Base-by-base conservation (phyloP, 179 eudicot species). In the Drosera spatulata region DNA sequence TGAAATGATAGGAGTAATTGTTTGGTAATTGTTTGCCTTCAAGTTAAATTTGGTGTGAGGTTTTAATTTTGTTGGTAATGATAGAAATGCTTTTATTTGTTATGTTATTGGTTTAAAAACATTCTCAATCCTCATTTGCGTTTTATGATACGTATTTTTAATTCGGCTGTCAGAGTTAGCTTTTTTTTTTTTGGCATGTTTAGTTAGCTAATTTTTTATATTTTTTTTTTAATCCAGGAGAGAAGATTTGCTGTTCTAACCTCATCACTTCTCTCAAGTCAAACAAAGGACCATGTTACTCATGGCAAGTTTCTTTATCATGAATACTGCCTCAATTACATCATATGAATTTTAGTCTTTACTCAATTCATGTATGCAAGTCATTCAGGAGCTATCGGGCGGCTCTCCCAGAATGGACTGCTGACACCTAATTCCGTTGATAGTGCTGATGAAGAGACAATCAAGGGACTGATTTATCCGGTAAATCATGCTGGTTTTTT, bases 241-340 rank as follows among this genome's bases (percentile, higher is more conserved):
- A 82, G 91, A 75, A 78, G 96, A 76, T 91, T 85, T 76, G 91
- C 95, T 38, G 83, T 88, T 63, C 65, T 91, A 59, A 70, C 68
- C 56, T 78, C 85, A 42, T 74, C 96, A 46, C 96, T 91, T 64
- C 80, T 91, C 60, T 91, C 98, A 43, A 91, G 98, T 83, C 98
- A 91, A 72, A 91, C 98, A 71, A 91, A 88, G 79, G 98, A 88
- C 77, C 72, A 82, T 65, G 95, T 91, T 59, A 91, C 84, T 56
- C 95, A 91, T 77, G 98, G 97, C 74, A 81, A 84, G 89, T 80
- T 59, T 22, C 33, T 22, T 22, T 22, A 22, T 22, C 33, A 22
- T 22, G 33, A 22, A 22, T 22, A 22, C 33, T 22, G 33, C 33
- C 33, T 22, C 33, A 22, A 22, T 61, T 39, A 43, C 50, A 40